A percentile compares a stretch with the other conserved stretches of the same genome.
These are phyloP conservation scores for Isatis tinctoria DNA, from an alignment of 345 rosid species.

Conservation along the genomic window DNA sequence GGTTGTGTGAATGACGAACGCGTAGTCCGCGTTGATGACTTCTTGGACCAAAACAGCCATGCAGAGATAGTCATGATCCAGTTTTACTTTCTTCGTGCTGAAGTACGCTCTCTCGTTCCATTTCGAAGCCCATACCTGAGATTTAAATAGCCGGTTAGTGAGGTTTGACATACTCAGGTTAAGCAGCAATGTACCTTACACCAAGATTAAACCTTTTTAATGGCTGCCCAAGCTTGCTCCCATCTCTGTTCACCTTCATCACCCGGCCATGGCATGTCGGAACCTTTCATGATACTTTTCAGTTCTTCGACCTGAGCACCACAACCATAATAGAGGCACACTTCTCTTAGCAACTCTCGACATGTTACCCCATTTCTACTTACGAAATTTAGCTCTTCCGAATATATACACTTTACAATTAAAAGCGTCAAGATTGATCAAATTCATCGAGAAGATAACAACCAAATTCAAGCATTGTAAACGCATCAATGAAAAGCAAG, in stretches of 20 bases:
- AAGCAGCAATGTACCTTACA: not conserved
- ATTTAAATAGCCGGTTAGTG: constrained; percentile 2
- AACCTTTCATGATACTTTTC: constrained; percentile 68
- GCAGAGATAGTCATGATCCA: constrained; percentile 92
- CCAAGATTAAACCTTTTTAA: constrained; percentile 66
- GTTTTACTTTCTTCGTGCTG: constrained; percentile 81
- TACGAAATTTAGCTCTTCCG: not conserved
- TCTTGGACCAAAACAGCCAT: constrained; percentile 99
- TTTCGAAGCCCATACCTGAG: constrained; percentile 98
- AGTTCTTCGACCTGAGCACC: constrained; percentile 76
- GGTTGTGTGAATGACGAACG: constrained; percentile 95
- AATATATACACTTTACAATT: not conserved
- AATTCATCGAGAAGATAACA: not conserved
- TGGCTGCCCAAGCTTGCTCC: constrained; percentile 97
- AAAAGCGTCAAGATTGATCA: constrained; percentile 9
- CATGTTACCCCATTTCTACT: not conserved
- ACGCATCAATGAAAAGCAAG: not conserved
- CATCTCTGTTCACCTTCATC: constrained; percentile 90
- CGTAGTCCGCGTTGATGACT: constrained; percentile 90
- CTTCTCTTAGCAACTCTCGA: not conserved
- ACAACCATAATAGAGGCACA: constrained; percentile 12
- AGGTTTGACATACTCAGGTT: constrained; percentile 3
- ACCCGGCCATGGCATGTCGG: constrained; percentile 99
- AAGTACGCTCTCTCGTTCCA: constrained; percentile 99
- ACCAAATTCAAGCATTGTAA: not conserved